Conservation (phyloP, 1,284 basidiomycete genomes). For the Afroboletus lepidellus region DNA sequence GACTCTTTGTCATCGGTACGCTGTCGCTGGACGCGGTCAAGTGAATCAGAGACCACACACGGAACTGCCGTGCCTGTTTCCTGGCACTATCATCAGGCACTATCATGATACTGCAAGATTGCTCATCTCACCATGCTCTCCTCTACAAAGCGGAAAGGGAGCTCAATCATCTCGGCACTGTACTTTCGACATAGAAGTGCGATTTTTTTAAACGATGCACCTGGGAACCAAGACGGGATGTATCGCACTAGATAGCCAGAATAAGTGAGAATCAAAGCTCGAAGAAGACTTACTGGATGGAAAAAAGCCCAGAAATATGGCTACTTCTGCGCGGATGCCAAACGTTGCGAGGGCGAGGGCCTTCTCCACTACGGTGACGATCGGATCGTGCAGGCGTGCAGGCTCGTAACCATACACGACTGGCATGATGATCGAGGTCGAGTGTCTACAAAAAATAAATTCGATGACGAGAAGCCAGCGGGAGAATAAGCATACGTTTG, state of each 20-base stretch:
- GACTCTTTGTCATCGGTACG: slow-evolving; percentile 8
- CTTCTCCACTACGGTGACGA: slow-evolving; percentile 12
- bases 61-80: slow-evolving; percentile 24
- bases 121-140: slow-evolving; percentile 18
- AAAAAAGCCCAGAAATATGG: slow-evolving; percentile 9
- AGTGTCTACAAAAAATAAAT: slow-evolving; percentile 18
- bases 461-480: neutral
- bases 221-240: slow-evolving; percentile 30
- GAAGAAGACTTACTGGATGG: slow-evolving; percentile 24
- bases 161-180: slow-evolving; percentile 28
- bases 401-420: slow-evolving; percentile 32
- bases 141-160: slow-evolving; percentile 29
- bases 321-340: slow-evolving; percentile 1
- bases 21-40: slow-evolving; percentile 14
- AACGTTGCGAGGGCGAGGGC: neutral
- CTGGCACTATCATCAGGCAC: slow-evolving; percentile 11
- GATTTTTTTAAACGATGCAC: slow-evolving; percentile 28
- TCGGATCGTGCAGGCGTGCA: slow-evolving; percentile 26
- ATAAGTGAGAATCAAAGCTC: neutral
- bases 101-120: neutral
- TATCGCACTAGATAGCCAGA: slow-evolving; percentile 18
- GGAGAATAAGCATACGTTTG: slow-evolving; percentile 24
- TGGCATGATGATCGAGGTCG: slow-evolving; percentile 30
- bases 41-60: slow-evolving; percentile 30
- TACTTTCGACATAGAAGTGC: slow-evolving; percentile 24